Evolutionary conservation across 2,329 filamentous ascomycete species (phyloP), one percentile per base, ranked within the genome.

Genomic region (Teratosphaeria nubilosa): DNA sequence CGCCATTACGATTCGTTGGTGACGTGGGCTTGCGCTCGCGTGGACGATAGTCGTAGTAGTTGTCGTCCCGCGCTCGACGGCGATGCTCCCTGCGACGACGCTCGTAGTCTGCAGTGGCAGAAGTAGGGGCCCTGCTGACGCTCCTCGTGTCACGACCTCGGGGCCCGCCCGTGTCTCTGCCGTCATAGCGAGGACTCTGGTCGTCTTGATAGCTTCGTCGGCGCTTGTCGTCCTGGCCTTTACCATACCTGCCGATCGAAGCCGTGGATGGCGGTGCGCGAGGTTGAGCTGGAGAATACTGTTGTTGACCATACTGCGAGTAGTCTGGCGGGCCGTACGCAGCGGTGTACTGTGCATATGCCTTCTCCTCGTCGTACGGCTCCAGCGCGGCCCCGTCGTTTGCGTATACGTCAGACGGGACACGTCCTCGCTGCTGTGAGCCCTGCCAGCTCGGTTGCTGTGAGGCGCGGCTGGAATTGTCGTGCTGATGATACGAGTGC

Each of bases 341-440:
- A 20, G 57, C 57, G 27, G 50, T 53, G 24, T 60, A 67, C 34
- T 63, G 57, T 51, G 66, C 65, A 52, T 66, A 65, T 13, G 66
- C 66, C 58, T 66, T 68, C 41, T 66, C 63, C 27, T 67, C 65
- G 50, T 68, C 62, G 54, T 68, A 68, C 3, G 65, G 63, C 7
- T 61, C 54, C 45, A 68, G 20, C 22, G 59, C 55, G 13, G 62
- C 61, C 24, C 54, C 53, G 6, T 57, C 59, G 24, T 64, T 51
- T 13, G 59, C 54, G n/a, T 55, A 48, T 20, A 57, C 58, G n/a
- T 63, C 64, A 41, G 54, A 45, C 10, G 57, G 61, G 7, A 20
- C 16, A 53, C 60, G 37, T 62, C 16, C 20, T 11, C 20, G 45
- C 3, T 54, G 20, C 13, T 32, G 32, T 24, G 25, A 32, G 53